A percentile compares a stretch with the other conserved stretches of the same genome.
phyloP scores from a whole-genome alignment of 352 stramenopile genomes.

The Hyaloperonospora brassicae region DNA sequence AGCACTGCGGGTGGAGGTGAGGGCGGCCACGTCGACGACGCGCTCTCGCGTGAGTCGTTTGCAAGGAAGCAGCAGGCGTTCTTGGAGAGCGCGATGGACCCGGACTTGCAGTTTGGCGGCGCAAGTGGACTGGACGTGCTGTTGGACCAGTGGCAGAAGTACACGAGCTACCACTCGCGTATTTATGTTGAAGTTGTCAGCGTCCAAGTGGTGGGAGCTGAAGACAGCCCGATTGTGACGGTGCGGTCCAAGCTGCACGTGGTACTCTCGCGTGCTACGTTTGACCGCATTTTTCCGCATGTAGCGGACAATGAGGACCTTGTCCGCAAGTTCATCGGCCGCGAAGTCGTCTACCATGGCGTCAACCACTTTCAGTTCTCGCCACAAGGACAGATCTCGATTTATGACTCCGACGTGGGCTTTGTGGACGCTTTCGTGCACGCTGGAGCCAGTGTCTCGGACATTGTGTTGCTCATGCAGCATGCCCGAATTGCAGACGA shows the following conservation, averaged over 20 bases:
- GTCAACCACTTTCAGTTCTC: constrained; percentile 53
- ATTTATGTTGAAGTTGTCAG: constrained; percentile 27
- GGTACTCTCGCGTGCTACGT: constrained; percentile 40
- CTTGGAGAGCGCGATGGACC: constrained; percentile 31
- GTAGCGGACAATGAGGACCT: constrained; percentile 39
- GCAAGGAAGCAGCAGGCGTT: constrained; percentile 29
- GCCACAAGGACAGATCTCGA: constrained; percentile 29
- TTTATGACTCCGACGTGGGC: constrained; percentile 54
- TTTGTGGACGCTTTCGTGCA: constrained; percentile 42
- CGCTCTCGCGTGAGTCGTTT: constrained; percentile 1
- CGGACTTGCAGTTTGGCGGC: constrained; percentile 28
- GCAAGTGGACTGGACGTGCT: constrained; percentile 19
- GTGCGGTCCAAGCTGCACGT: constrained; percentile 39
- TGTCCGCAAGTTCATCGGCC: constrained; percentile 33
- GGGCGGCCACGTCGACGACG: not conserved
- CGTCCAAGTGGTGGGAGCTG: constrained; percentile 33
- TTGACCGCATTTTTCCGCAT: constrained; percentile 56
- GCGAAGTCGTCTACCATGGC: constrained; percentile 37
- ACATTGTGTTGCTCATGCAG: constrained; percentile 44
- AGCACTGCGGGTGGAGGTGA: constrained; percentile 5
- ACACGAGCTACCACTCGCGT: constrained; percentile 32
- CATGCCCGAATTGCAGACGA: constrained; percentile 41
- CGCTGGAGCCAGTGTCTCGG: constrained; percentile 32
- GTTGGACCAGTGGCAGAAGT: constrained; percentile 40
- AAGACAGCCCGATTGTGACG: constrained; percentile 39